phyloP scores from a whole-genome alignment of 148 eudicot genomes.

The Rhododendron vialii region DNA sequence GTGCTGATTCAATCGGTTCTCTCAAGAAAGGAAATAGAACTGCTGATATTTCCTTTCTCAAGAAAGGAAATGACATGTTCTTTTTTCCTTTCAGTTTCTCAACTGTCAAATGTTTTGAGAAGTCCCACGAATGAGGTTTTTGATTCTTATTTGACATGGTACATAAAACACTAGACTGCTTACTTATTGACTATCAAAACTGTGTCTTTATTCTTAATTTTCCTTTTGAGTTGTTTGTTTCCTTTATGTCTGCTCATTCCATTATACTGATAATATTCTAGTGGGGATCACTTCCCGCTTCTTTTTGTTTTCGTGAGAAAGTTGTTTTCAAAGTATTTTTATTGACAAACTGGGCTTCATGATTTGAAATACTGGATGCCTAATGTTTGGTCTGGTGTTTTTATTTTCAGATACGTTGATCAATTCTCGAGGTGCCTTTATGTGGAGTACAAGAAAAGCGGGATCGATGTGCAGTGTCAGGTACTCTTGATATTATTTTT shows the following conservation, averaged over 20 bases:
- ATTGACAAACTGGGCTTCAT: not conserved
- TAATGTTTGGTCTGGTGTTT: not conserved
- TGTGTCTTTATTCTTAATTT: not conserved
- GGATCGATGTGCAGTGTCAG: conserved; percentile 86
- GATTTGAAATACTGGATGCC: not conserved
- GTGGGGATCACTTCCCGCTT: not conserved
- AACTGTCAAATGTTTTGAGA: not conserved
- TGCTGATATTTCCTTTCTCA: not conserved
- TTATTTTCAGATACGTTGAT: conserved; percentile 48
- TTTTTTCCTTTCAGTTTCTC: not conserved
- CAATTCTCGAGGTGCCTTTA: conserved; percentile 66
- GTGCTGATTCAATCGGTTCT: conserved; percentile 1
- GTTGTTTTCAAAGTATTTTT: not conserved
- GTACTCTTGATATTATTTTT: conserved; percentile 21
- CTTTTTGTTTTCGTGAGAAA: not conserved
- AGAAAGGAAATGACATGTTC: too few species aligned
- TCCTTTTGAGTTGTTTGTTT: not conserved
- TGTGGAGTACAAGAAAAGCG: conserved; percentile 64
- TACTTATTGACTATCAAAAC: not conserved
- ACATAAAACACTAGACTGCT: not conserved
- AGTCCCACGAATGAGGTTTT: not conserved
- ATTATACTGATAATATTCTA: not conserved
- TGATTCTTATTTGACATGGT: not conserved
- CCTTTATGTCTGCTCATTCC: too few species aligned
- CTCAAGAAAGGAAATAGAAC: not conserved